Base-by-base conservation (phyloP, 2,329 filamentous ascomycete species). In the Aspergillus cejpii region DNA sequence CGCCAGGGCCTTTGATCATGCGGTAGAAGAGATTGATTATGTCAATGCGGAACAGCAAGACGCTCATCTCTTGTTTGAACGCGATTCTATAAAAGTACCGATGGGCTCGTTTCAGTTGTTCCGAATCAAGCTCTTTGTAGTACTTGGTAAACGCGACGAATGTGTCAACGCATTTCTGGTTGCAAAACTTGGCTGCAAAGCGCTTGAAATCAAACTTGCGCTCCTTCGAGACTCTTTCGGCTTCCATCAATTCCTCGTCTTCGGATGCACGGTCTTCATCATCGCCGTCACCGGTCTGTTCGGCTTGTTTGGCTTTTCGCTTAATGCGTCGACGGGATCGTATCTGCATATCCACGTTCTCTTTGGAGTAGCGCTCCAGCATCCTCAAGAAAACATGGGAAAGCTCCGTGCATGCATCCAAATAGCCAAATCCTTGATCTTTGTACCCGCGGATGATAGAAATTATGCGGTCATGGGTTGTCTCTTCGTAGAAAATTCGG, bases 401-500 rank as follows among this genome's bases (percentile, higher is more conserved):
- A 29, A 97, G 79, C 58, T 98, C 91, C 1, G 91, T 97, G 46
- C 85, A 84, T 5, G 90, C 85, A 66, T 98, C 90, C 1, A 98
- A 76, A 56, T 96, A 98, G 44, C 89, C 87, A 56, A 96, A 92
- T 0, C 87, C 86, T 68, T 97, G 92, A 48, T 91, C 87, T 55
- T 94, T 94, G 71, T 94, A 97, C n/a, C 78, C 83, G 51, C 84
- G 78, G 1, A 91, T 75, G 42, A 96, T 85, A 47, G 82, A 79
- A 23, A 91, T 78, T 41, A 98, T 79, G 19, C 86, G 78, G 50
- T 98, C 91, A 59, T 98, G 90, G 0, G 90, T 96, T 0, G 87
- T 80, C 61, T 97, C 89, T 66, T 98, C 92, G 68, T 98, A 98
- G 65, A 98, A 98, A n/a, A 98, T 87, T 49, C 91, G 87, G 58